These are phyloP conservation scores for Drechslera avenae DNA, from an alignment of 2,329 filamentous ascomycete species.

Conservation along the genomic window DNA sequence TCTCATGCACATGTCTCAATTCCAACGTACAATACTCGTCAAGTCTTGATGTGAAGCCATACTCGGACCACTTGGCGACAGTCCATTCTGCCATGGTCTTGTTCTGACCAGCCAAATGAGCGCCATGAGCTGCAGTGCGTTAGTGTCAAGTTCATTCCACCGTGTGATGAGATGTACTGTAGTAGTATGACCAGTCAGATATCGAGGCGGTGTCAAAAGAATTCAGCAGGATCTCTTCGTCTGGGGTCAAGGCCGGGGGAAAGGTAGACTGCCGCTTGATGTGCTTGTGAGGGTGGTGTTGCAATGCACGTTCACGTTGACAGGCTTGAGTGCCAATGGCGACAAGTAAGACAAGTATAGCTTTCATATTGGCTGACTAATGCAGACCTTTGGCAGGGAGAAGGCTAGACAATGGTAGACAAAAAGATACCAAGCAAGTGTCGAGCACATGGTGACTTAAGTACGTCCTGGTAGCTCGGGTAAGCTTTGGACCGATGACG, in stretches of 20 bases:
- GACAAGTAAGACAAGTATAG: slow-evolving; percentile 30
- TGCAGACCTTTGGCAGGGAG: slow-evolving; percentile 5
- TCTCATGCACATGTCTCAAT: background rate
- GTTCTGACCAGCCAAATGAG: slow-evolving; percentile 42
- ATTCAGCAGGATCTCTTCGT: slow-evolving; percentile 48
- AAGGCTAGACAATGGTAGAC: too few relatives aligned
- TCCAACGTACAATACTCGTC: slow-evolving; percentile 43
- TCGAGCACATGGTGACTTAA: slow-evolving; percentile 17
- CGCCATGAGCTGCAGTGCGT: slow-evolving; percentile 36
- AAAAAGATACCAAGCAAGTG: slow-evolving; percentile 1
- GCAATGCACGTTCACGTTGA: slow-evolving; percentile 38
- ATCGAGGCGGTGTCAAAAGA: slow-evolving; percentile 51
- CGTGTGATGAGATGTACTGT: slow-evolving; percentile 29
- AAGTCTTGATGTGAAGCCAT: slow-evolving; percentile 44
- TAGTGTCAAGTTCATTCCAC: slow-evolving; percentile 5
- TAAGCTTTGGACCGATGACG: slow-evolving; percentile 21
- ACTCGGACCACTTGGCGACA: slow-evolving; percentile 44
- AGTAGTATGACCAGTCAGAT: slow-evolving; percentile 47
- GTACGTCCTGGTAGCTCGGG: slow-evolving; percentile 8
- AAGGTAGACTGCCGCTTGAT: slow-evolving; percentile 40
- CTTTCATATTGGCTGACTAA: slow-evolving; percentile 30
- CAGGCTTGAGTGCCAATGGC: slow-evolving; percentile 43
- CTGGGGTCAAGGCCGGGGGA: slow-evolving; percentile 41
- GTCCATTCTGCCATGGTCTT: slow-evolving; percentile 50
- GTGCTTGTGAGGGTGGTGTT: slow-evolving; percentile 27